Conservation (phyloP, 495 filamentous ascomycete species). For the Eremomyces bilateralis region DNA sequence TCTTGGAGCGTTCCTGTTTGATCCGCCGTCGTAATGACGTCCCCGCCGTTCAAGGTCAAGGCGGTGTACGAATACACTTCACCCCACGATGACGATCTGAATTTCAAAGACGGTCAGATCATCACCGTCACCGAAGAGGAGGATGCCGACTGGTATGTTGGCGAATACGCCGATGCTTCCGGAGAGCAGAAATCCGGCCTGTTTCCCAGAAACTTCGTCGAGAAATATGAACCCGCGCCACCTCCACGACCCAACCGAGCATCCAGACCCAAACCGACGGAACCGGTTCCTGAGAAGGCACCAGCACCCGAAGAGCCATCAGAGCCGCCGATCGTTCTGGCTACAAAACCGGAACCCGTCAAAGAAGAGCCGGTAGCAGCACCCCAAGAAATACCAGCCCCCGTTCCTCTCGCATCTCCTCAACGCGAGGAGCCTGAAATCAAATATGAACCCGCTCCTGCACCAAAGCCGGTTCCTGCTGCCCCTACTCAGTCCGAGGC, state of each 20-base stretch:
- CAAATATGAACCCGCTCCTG: constrained; percentile 17
- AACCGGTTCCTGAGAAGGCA: constrained; percentile 16
- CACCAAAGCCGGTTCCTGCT: constrained; percentile 23
- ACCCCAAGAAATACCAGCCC: background rate
- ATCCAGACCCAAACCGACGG: constrained; percentile 48
- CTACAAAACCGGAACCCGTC: constrained; percentile 9
- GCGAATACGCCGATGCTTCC: constrained; percentile 58
- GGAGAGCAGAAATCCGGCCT: constrained; percentile 67
- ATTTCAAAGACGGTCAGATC: constrained; percentile 64
- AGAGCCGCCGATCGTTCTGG: constrained; percentile 2
- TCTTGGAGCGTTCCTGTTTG: background rate
- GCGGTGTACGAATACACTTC: constrained; percentile 86
- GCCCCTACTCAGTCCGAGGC: constrained; percentile 13
- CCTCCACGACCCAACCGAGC: constrained; percentile 64
- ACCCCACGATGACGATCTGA: constrained; percentile 80
- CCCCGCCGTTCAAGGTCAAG: constrained; percentile 76
- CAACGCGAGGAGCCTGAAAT: constrained; percentile 3
- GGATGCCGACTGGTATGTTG: constrained; percentile 86
- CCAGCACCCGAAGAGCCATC: constrained; percentile 5
- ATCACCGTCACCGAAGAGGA: constrained; percentile 85
- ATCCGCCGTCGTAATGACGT: constrained; percentile 36
- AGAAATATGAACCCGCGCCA: constrained; percentile 75
- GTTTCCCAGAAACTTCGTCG: constrained; percentile 94
- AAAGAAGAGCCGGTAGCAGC: constrained; percentile 7
- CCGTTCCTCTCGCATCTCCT: background rate